Evolutionary conservation across 2,329 filamentous ascomycete species (phyloP), one percentile per base, ranked within the genome.

Genomic region (Ceratocystis harringtonii): DNA sequence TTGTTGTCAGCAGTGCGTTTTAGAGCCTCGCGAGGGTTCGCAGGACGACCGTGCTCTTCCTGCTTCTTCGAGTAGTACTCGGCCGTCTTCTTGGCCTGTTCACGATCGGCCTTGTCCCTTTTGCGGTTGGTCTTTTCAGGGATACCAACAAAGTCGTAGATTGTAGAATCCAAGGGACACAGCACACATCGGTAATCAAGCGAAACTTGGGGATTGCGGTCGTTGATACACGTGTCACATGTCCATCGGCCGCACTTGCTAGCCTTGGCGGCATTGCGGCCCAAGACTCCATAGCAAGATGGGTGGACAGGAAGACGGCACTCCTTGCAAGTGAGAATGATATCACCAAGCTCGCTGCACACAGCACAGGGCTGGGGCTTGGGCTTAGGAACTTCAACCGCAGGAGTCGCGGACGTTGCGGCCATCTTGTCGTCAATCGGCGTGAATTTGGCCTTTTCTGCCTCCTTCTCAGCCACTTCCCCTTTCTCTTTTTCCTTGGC

Each of bases 1-100:
- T 97, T 97, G 76, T 97, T 97, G 73, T 95, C 91, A 3, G 88
- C 89, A 0, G 94, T 99, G 61, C 90, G 85, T 76, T 99, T 99
- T 68, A 99, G 78, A 2, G 94, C 88, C 73, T 97, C 94, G 61
- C 94, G 84, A 30, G 94, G 94, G 69, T 90, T 84, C 44, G 87
- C 76, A 0, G 94, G 92, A 61, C 92, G 88, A 70, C 91, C 90
- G 71, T 87, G 84, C 68, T 92, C 88, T 72, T 90, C 84, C 75
- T 99, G 92, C 72, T 84, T 86, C 73, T 88, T 88, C 50, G 84
- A 84, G 74, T 95, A 96, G 65, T 86, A 86, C n/a, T 92, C 87
- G 62, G 86, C 88, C 6, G 87, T 87, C 70, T 87, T 89, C 64
- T 85, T 81, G 5, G 91, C 87, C 72, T 90, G 84, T 72, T 96